Evolutionary conservation across 2,329 filamentous ascomycete genomes (phyloP), one percentile per base, ranked within the genome.

Genomic region (Tolypocladium capitatum): DNA sequence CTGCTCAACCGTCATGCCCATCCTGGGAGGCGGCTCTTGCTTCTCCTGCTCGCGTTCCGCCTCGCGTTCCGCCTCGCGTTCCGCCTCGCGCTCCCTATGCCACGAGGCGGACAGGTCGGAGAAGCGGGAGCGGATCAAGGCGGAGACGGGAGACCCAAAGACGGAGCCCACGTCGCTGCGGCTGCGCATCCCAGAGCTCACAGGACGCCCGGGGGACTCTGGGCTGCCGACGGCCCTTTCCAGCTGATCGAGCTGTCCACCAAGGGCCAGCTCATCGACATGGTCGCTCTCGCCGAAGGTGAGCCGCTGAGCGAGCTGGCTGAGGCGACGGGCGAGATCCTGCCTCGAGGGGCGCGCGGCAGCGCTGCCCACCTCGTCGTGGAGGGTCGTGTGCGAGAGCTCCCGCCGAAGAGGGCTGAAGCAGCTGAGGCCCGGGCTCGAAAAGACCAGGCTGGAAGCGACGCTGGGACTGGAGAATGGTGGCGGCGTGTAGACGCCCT

Each of bases 291-390:
- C 52, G 45, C 57, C 58, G 47, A 58, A 57, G 20, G 64, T 60
- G 43, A 69, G 62, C 46, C 64, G 63, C 51, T 65, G 63, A 5
- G 66, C 65, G 28, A 69, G 63, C 41, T 66, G 60, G 46, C 60
- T 65, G 32, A 69, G 55, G 18, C 67, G 63, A 48, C 62, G 56
- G 11, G 75, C 67, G 46, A 78, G 66, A 24, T 70, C 66, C 51
- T 74, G 67, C 48, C 65, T 67, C 57, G 63, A 55, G 13, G 55
- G 55, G 21, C 58, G 56, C 21, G 60, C 57, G 2, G 58, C 53
- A 7, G 46, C 46, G 16, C 32, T 42, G 33, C 51, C 51, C 20
- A 44, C 38, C 11, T 45, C 48, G 21, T 47, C 43, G 41, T 38
- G 46, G 9, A 36, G 41, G 5, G 50, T 56, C 24, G 47, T 46